phyloP scores from a whole-genome alignment of 495 filamentous ascomycete genomes.

The Aspergillus bertholletiae region DNA sequence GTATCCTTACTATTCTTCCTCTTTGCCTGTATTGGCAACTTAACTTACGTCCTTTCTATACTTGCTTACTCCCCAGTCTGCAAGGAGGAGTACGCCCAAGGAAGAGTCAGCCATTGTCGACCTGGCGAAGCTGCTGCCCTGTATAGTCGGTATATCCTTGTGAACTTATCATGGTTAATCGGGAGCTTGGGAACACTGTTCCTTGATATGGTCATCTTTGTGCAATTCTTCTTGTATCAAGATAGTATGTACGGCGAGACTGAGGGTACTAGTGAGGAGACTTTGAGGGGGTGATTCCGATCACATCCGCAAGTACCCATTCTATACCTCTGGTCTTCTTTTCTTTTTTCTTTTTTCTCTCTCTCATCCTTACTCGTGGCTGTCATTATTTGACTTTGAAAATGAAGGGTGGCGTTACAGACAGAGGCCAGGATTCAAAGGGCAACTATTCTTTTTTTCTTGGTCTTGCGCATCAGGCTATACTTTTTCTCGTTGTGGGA shows the following conservation, averaged over 20 bases:
- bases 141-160: constrained; percentile 76
- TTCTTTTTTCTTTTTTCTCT: neutral
- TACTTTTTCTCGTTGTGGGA: neutral
- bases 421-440: neutral
- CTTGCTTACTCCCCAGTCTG: constrained; percentile 75
- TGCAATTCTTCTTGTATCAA: constrained; percentile 85
- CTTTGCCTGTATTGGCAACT: constrained; percentile 91
- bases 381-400: neutral
- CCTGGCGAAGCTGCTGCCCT: constrained; percentile 52
- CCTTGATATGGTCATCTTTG: constrained; percentile 81
- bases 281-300: neutral
- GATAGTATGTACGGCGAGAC: constrained; percentile 24
- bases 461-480: neutral
- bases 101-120: constrained; percentile 33
- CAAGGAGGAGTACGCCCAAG: constrained; percentile 9
- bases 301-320: neutral
- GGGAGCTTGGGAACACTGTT: constrained; percentile 85
- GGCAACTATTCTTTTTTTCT: neutral
- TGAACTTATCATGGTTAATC: constrained; percentile 85
- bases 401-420: neutral
- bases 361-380: too few species aligned
- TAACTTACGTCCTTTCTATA: constrained; percentile 91
- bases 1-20: constrained; percentile 92
- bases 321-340: neutral
- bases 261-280: constrained; percentile 1